A percentile compares a stretch with the other conserved stretches of the same genome.
phyloP scores from a whole-genome alignment of 2,329 filamentous ascomycete species.

The Pseudocercospora macadamiae region DNA sequence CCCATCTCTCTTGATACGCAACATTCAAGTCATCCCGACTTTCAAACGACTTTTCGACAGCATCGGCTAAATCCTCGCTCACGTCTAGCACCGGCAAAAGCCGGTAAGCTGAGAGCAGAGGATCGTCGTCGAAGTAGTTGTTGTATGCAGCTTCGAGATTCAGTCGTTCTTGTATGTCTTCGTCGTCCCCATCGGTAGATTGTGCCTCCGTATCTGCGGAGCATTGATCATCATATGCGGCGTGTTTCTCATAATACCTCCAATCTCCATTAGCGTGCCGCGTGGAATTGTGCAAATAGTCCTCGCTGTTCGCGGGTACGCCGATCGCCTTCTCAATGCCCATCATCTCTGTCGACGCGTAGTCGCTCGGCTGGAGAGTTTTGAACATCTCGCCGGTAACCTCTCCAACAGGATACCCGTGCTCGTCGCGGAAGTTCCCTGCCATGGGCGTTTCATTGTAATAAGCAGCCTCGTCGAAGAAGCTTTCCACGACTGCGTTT shows the following conservation, averaged over 20 bases:
- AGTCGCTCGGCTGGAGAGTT: no score
- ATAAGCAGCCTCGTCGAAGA: not conserved
- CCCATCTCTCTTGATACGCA: constrained; percentile 28
- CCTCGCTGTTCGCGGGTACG: no score
- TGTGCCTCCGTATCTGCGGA: not conserved
- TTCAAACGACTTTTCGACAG: not conserved
- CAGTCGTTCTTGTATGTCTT: constrained; percentile 4
- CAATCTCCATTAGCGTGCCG: no score
- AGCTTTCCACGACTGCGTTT: not conserved
- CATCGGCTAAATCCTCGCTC: no score
- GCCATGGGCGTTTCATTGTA: not conserved
- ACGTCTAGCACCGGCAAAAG: no score
- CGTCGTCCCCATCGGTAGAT: not conserved
- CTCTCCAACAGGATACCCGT: not conserved
- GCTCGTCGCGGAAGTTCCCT: not conserved
- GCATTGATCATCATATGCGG: not conserved
- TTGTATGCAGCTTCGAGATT: constrained; percentile 5
- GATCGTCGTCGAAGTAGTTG: constrained; percentile 13
- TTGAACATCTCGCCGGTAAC: not conserved
- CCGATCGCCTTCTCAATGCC: no score
- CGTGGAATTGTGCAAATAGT: no score
- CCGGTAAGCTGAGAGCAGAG: constrained; percentile 4
- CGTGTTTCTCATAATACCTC: no score
- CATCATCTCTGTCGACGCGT: no score
- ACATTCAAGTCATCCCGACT: not conserved